Conservation (phyloP, 441 rosid species). For the Mallotus repandus region DNA sequence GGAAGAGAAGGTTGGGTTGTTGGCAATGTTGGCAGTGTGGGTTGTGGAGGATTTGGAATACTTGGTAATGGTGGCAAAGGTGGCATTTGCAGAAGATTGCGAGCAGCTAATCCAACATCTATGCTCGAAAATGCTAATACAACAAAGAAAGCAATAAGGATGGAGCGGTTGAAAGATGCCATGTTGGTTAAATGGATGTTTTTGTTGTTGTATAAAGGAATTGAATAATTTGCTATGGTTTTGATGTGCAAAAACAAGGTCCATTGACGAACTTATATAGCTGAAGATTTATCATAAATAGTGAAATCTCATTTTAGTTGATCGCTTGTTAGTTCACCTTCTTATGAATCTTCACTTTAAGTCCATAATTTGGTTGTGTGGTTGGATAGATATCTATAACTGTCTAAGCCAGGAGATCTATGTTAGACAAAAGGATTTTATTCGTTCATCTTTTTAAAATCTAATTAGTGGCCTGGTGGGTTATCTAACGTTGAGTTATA, state of each 20-base stretch:
- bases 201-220: no score
- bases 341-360: neutral
- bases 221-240: neutral
- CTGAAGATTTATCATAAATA: neutral
- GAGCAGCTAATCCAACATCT: neutral
- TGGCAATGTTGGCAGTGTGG: neutral
- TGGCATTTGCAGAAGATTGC: neutral
- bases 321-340: neutral
- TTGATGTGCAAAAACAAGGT: neutral
- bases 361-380: no score
- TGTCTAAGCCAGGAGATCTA: neutral
- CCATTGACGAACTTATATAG: neutral
- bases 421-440: neutral
- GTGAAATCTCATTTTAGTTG: neutral
- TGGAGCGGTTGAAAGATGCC: neutral
- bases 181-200: neutral
- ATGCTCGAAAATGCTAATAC: neutral
- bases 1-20: conserved; percentile 1
- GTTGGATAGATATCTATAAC: no score
- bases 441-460: no score
- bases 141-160: neutral
- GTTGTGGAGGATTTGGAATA: neutral
- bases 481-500: neutral
- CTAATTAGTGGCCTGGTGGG: neutral
- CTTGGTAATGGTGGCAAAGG: neutral